Evolutionary conservation across 176 grass and related monocot genomes (phyloP).

Genomic region (Areca catechu): DNA sequence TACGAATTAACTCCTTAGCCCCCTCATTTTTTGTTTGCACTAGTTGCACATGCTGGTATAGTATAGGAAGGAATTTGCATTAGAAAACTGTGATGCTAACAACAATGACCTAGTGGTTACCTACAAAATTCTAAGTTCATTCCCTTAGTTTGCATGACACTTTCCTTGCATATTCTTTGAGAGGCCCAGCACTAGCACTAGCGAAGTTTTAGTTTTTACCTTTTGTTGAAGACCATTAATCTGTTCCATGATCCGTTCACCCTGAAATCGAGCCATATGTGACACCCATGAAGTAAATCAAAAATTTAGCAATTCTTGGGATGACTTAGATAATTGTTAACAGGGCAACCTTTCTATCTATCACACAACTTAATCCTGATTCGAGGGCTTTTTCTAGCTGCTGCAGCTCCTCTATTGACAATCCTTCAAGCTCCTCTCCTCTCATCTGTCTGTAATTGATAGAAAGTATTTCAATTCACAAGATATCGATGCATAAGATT

Average conservation of each 20-base stretch:
- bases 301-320: too few relatives aligned
- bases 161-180: background rate
- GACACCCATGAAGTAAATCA: too few relatives aligned
- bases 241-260: constrained; percentile 68
- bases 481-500: too few relatives aligned
- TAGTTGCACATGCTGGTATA: too few relatives aligned
- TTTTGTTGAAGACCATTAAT: constrained; percentile 64
- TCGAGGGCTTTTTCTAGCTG: constrained; percentile 83
- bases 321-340: too few relatives aligned
- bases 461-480: background rate
- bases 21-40: too few relatives aligned
- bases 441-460: constrained; percentile 58
- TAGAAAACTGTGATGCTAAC: too few relatives aligned
- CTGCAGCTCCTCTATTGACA: constrained; percentile 62
- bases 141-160: background rate
- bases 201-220: constrained; percentile 35
- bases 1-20: too few relatives aligned
- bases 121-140: background rate
- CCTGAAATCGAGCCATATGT: constrained; percentile 22
- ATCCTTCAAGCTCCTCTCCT: constrained; percentile 73
- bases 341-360: constrained; percentile 61
- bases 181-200: too few relatives aligned
- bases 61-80: too few relatives aligned
- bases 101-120: too few relatives aligned
- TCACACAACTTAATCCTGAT: constrained; percentile 51